Percentiles rank a stretch among this genome's conserved stretches.
These are phyloP conservation scores for Schizophyllum commune DNA, from an alignment of 1,284 basidiomycete genomes.

Conservation along the genomic window DNA sequence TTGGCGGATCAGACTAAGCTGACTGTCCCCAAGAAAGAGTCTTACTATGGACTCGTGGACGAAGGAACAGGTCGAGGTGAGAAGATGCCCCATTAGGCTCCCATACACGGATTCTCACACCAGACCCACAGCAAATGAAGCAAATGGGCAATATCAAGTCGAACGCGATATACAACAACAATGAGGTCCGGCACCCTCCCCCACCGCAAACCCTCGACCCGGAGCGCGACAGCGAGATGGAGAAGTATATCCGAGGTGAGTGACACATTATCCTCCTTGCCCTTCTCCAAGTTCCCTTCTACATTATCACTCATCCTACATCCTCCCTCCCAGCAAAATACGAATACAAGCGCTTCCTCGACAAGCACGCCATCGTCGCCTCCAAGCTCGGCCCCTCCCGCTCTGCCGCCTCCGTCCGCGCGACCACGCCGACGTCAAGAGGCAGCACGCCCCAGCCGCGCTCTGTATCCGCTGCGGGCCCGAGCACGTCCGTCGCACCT, in stretches of 20 bases:
- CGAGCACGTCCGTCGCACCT: neutral
- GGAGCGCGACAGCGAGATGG: slow-evolving; percentile 77
- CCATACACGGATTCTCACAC: no score
- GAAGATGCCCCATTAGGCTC: slow-evolving; percentile 18
- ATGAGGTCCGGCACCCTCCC: slow-evolving; percentile 69
- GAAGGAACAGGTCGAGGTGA: slow-evolving; percentile 77
- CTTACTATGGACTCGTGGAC: slow-evolving; percentile 78
- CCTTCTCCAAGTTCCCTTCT: neutral
- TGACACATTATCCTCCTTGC: slow-evolving; percentile 13
- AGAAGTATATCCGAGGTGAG: slow-evolving; percentile 75
- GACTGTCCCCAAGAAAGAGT: slow-evolving; percentile 48
- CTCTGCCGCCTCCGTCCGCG: slow-evolving; percentile 24
- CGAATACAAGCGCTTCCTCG: slow-evolving; percentile 59
- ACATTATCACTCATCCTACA: slow-evolving; percentile 5
- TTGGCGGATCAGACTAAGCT: slow-evolving; percentile 19
- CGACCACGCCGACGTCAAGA: slow-evolving; percentile 9
- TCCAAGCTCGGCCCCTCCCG: slow-evolving; percentile 42
- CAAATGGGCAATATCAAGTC: slow-evolving; percentile 71
- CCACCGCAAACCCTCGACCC: slow-evolving; percentile 73
- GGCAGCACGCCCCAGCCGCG: neutral
- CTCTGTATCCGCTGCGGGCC: no score
- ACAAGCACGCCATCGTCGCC: slow-evolving; percentile 34
- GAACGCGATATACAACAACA: slow-evolving; percentile 68
- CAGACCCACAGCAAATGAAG: slow-evolving; percentile 66
- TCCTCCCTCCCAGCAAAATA: slow-evolving; percentile 53